Evolutionary conservation across 2,329 filamentous ascomycete species (phyloP), one percentile per base, ranked within the genome.

Genomic region (Aspergillus sp.): DNA sequence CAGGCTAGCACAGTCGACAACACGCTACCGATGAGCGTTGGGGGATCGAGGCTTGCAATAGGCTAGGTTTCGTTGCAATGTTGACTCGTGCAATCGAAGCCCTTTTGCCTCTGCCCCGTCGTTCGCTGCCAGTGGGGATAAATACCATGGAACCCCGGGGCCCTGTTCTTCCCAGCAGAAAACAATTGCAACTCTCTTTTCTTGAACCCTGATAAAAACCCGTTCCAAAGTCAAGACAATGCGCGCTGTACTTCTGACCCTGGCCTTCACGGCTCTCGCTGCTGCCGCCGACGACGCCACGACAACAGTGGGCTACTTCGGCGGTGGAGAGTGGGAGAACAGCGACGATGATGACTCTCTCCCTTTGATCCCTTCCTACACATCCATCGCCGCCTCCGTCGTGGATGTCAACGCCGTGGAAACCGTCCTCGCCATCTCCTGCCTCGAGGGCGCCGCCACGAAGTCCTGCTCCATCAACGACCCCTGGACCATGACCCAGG

Each of bases 401-500:
- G 41, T 52, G 17, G n/a, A 25, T 23, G 27, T 52, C 48, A 46
- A 57, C 43, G 55, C 55, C 19, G 14, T 46, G 9, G 35, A 40
- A 35, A 57, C 55, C 15, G 52, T 49, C 41, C 46, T 52, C 33
- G 35, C 35, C 12, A 43, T 48, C 41, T 23, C 21, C 49, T 57
- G 55, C 31, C 55, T 47, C 48, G 15, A 19, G 2, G 31, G 7
- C 21, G 55, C 55, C 11, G 21, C 41, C 4, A 47, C 55, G 6
- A 11, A 27, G 1, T 27, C 31, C 19, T 57, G 55, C 49, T 41
- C 31, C 11, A 57, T 57, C 33, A 37, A 52, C 0, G 15, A 57
- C 41, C 48, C 48, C 14, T 27, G 19, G 41, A 57, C 55, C 9
- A 48, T 57, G 37, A 47, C 48, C 3, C 49, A 57, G 31, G 49